Conservation (phyloP, 495 filamentous ascomycete species). For the Penicillium turbatum region DNA sequence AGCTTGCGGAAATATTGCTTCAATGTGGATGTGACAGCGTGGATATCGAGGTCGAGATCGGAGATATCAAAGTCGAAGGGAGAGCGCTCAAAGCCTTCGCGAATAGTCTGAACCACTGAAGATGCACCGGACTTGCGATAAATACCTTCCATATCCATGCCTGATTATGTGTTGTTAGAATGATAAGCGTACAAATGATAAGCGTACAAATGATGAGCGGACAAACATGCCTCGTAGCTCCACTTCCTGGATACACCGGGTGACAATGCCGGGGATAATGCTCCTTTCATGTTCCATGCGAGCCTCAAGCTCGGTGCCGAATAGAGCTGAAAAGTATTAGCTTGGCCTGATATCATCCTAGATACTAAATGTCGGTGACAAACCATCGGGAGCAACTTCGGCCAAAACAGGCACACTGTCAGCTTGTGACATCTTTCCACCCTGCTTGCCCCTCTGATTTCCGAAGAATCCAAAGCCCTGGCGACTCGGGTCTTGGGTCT, state of each 20-base stretch:
- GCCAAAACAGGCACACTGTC: conserved; percentile 51
- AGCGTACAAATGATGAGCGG: neutral
- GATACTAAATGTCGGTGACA: conserved; percentile 1
- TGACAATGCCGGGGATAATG: conserved; percentile 84
- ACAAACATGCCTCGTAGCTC: conserved; percentile 65
- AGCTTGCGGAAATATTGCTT: conserved; percentile 98
- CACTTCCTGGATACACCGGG: conserved; percentile 95
- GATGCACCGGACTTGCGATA: conserved; percentile 96
- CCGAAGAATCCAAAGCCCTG: conserved; percentile 76
- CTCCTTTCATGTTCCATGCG: conserved; percentile 86
- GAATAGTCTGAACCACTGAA: conserved; percentile 78
- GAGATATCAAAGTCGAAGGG: conserved; percentile 77
- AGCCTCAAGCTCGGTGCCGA: conserved; percentile 84
- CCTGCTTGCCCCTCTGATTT: conserved; percentile 48
- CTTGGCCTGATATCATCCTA: neutral
- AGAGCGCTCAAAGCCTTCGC: conserved; percentile 82
- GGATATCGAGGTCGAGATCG: conserved; percentile 90
- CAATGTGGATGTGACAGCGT: conserved; percentile 88
- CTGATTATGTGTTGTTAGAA: conserved; percentile 35
- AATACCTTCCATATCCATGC: conserved; percentile 97
- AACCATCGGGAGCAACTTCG: conserved; percentile 51
- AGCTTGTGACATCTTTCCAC: conserved; percentile 48
- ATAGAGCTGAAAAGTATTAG: conserved; percentile 52
- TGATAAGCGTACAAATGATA: neutral
- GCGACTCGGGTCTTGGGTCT: conserved; percentile 51